Percentiles rank a stretch among this genome's conserved stretches.
Conservation (phyloP, 345 rosid genomes). For the Melastoma malabathricum region DNA sequence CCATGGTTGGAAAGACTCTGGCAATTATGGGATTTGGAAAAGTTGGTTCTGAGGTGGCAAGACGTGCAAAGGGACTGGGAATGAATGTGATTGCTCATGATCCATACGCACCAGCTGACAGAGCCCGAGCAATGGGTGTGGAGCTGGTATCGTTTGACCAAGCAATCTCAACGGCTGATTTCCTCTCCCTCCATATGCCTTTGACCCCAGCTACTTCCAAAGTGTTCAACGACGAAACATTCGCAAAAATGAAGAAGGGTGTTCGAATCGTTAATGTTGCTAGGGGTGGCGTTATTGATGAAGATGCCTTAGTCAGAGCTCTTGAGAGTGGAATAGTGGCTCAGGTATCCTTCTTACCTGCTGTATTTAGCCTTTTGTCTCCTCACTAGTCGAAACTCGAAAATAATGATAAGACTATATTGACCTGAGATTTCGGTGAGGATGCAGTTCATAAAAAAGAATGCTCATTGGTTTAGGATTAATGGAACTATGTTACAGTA, state of each 20-base stretch:
- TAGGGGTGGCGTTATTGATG: slow-evolving; percentile 84
- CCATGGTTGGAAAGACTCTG: slow-evolving; percentile 63
- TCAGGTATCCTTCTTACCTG: slow-evolving; percentile 26
- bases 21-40: slow-evolving; percentile 88
- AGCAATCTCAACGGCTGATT: slow-evolving; percentile 59
- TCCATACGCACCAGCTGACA: slow-evolving; percentile 71
- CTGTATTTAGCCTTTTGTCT: background rate
- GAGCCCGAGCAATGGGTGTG: slow-evolving; percentile 72
- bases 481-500: too few relatives aligned
- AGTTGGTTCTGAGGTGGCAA: slow-evolving; percentile 80
- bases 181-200: slow-evolving; percentile 78
- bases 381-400: background rate
- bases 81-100: slow-evolving; percentile 80
- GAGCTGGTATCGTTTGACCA: slow-evolving; percentile 68
- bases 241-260: slow-evolving; percentile 63
- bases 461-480: too few relatives aligned
- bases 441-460: too few relatives aligned
- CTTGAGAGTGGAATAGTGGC: slow-evolving; percentile 57
- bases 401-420: background rate
- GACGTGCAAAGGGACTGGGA: slow-evolving; percentile 76
- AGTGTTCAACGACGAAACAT: slow-evolving; percentile 49
- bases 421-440: background rate
- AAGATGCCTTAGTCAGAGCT: slow-evolving; percentile 63
- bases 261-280: slow-evolving; percentile 75
- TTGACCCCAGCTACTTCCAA: slow-evolving; percentile 48